A percentile compares a stretch with the other conserved stretches of the same genome.
Conservation (phyloP, 805 yeast genomes). For the Schwanniomyces yamadae region DNA sequence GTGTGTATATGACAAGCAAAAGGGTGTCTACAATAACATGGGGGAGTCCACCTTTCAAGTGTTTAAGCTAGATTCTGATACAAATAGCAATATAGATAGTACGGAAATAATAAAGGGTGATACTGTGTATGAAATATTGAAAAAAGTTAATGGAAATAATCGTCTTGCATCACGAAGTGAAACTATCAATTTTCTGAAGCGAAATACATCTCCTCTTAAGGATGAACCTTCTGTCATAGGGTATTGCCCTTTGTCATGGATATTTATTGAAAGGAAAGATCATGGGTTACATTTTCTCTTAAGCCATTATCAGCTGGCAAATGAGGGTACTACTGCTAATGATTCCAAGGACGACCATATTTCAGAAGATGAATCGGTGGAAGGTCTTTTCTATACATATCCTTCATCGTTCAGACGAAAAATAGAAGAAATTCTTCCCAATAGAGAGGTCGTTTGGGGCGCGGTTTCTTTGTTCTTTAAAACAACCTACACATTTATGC, state of each 20-base stretch:
- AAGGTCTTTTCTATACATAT: too few species aligned
- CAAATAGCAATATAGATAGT: background rate
- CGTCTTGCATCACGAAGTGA: too few species aligned
- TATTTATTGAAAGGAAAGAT: slow-evolving; percentile 1
- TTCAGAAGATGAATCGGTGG: background rate
- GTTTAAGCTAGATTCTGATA: background rate
- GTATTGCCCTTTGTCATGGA: too few species aligned
- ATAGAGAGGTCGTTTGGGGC: background rate
- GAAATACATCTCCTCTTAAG: too few species aligned
- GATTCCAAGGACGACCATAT: background rate
- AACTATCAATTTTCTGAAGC: too few species aligned
- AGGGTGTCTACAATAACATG: background rate
- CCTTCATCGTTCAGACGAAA: background rate
- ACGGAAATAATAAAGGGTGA: too few species aligned
- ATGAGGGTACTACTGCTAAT: background rate
- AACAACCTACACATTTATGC: slow-evolving; percentile 2
- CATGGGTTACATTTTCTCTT: background rate
- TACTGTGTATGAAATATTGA: too few species aligned
- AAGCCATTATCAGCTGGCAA: background rate
- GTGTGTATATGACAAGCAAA: slow-evolving; percentile 12
- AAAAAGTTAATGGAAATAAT: too few species aligned
- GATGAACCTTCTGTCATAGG: too few species aligned
- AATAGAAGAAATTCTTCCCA: background rate
- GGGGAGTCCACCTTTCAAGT: background rate
- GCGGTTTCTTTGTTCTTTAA: background rate